Conservation (phyloP, 441 rosid species). For the Populus hybrid region DNA sequence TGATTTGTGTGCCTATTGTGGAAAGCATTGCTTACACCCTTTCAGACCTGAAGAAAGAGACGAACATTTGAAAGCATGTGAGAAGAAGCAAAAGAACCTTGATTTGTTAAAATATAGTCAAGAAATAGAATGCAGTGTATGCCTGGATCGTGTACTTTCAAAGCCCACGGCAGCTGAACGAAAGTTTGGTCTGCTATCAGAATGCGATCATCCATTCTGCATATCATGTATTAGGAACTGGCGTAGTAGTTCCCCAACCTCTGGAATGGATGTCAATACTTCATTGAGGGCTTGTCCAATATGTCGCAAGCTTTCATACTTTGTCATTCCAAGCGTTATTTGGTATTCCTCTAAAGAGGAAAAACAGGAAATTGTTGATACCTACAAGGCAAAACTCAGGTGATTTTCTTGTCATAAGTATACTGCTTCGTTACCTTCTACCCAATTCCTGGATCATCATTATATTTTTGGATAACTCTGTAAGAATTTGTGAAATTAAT, state of each 20-base stretch:
- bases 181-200: too few species aligned
- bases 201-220: too few species aligned
- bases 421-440: background rate
- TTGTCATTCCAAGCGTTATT: conserved; percentile 79
- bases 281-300: conserved; percentile 86
- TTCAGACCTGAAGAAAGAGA: conserved; percentile 77
- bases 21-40: conserved; percentile 86
- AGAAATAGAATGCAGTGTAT: conserved; percentile 67
- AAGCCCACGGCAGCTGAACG: too few species aligned
- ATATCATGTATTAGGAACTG: conserved; percentile 90
- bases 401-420: conserved; percentile 18
- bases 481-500: background rate
- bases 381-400: conserved; percentile 87
- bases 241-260: conserved; percentile 87
- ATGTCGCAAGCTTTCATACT: conserved; percentile 88
- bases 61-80: conserved; percentile 68
- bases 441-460: background rate
- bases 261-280: conserved; percentile 86
- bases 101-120: conserved; percentile 56
- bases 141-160: background rate
- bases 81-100: conserved; percentile 63
- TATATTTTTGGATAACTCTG: background rate
- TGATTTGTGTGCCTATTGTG: conserved; percentile 79
- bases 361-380: conserved; percentile 70
- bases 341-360: conserved; percentile 89